Base-by-base conservation (phyloP, 371 early-diverging fungal species). In the Syncephalastrum contaminatum region DNA sequence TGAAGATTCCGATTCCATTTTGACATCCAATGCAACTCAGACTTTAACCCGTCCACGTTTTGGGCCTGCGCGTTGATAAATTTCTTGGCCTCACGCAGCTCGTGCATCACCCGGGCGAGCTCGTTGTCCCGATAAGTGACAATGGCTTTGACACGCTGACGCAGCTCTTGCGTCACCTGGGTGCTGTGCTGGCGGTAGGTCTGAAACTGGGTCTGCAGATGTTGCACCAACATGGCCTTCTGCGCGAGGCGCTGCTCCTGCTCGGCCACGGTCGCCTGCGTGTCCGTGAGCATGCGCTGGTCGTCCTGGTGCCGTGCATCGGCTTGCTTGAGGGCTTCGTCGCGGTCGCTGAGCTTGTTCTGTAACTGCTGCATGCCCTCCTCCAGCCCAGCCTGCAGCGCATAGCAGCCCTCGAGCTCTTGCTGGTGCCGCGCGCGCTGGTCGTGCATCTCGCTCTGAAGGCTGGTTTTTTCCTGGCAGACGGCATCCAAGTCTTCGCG, bases 31-130 rank as follows among this genome's bases (percentile, higher is more conserved):
- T 74, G 59, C 16, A 69, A 24, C 52, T 66, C 67, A 19, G 71
- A 68, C 41, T 74, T 74, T 0, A 74, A 50, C 12, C 56, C 56
- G 50, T 70, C 61, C 8, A 74, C 19, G 12, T 66, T 48, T 42
- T 56, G 59, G 1, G 75, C 75, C 47, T 74, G 75, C 3, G 48
- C 46, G 27, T 74, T 74, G 10, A 74, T 69, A 20, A 71, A 74
- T 30, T 64, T 68, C 44, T 74, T 74, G 8, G 75, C 71, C 25
- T 71, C 58, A 25, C 56, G 53, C n/a, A 74, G 49, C 21, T 74
- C 73, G 30, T 49, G 59, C 51, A 40, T 63, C 36, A 30, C 36
- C 10, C 36, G 36, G 36, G 10, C 36, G 10, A 30, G 36, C 36
- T 30, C 36, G 36, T 8, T 30, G 36, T 30, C 36, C 36, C 36